Evolutionary conservation across 805 yeast genomes (phyloP).

Genomic region (Pichia gijzeniarum): DNA sequence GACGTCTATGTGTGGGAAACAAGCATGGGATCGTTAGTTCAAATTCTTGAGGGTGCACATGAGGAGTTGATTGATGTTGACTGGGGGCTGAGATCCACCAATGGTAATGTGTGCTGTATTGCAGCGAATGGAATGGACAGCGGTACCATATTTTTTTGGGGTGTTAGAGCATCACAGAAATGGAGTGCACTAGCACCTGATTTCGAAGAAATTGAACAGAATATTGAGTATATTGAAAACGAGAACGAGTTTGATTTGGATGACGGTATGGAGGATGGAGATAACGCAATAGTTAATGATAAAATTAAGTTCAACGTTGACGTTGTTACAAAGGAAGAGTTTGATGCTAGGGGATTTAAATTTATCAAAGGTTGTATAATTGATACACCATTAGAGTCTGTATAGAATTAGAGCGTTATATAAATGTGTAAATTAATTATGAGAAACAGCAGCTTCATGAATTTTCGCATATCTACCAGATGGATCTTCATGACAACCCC

Average conservation of each 20-base stretch:
- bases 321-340: conserved; percentile 53
- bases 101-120: conserved; percentile 62
- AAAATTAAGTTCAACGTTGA: conserved; percentile 58
- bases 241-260: conserved; percentile 81
- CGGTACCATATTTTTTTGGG: conserved; percentile 80
- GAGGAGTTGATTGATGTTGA: conserved; percentile 83
- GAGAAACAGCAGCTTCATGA: conserved; percentile 61
- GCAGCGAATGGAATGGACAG: conserved; percentile 82
- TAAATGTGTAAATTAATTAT: background rate
- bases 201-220: conserved; percentile 90
- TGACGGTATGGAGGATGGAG: too few relatives aligned
- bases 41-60: conserved; percentile 84
- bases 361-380: conserved; percentile 53
- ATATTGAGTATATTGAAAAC: conserved; percentile 76
- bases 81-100: conserved; percentile 43
- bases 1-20: conserved; percentile 94
- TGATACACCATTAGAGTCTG: conserved; percentile 17
- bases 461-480: conserved; percentile 94
- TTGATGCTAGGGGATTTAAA: conserved; percentile 70
- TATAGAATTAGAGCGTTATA: background rate
- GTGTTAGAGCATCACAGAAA: conserved; percentile 74
- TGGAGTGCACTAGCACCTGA: conserved; percentile 98
- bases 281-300: conserved; percentile 24
- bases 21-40: conserved; percentile 71
- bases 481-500: conserved; percentile 99